phyloP scores from a whole-genome alignment of 2,329 filamentous ascomycete genomes.

The Penicillium sp. region DNA sequence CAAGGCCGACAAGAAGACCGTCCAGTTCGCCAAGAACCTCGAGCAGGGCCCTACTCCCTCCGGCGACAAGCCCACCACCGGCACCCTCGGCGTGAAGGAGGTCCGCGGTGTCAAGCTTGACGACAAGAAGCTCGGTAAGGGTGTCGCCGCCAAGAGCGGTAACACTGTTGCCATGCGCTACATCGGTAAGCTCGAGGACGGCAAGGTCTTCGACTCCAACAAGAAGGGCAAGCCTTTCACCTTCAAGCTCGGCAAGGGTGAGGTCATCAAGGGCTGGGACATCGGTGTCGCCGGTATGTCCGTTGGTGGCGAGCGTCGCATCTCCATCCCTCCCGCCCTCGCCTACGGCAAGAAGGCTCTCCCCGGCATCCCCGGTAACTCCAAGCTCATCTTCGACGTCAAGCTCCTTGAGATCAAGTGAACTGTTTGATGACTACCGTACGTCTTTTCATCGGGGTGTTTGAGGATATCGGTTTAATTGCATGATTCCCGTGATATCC shows the following conservation, averaged over 20 bases:
- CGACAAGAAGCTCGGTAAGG: slow-evolving; percentile 88
- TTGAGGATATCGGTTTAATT: slow-evolving; percentile 31
- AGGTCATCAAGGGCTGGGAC: slow-evolving; percentile 99
- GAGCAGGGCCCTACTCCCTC: slow-evolving; percentile 91
- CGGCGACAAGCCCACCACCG: slow-evolving; percentile 56
- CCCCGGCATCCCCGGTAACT: slow-evolving; percentile 88
- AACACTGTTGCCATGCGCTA: slow-evolving; percentile 93
- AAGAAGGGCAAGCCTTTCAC: slow-evolving; percentile 98
- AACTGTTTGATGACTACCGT: slow-evolving; percentile 28
- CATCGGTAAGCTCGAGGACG: slow-evolving; percentile 93
- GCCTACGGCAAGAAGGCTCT: slow-evolving; percentile 85
- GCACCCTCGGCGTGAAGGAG: slow-evolving; percentile 69
- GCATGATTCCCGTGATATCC: slow-evolving; percentile 39
- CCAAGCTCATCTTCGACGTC: slow-evolving; percentile 87
- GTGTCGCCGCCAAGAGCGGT: slow-evolving; percentile 83
- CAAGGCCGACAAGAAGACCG: slow-evolving; percentile 79
- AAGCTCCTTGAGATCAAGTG: slow-evolving; percentile 85
- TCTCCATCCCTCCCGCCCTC: slow-evolving; percentile 82
- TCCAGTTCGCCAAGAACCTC: slow-evolving; percentile 98
- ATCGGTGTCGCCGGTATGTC: slow-evolving; percentile 90
- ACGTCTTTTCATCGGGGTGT: slow-evolving; percentile 24
- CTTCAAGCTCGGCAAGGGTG: slow-evolving; percentile 90
- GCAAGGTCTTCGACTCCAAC: slow-evolving; percentile 97
- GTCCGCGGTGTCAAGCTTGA: slow-evolving; percentile 90
- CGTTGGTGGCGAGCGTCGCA: slow-evolving; percentile 87